phyloP scores from a whole-genome alignment of 306 rosid species.

The Corylus heterophylla region DNA sequence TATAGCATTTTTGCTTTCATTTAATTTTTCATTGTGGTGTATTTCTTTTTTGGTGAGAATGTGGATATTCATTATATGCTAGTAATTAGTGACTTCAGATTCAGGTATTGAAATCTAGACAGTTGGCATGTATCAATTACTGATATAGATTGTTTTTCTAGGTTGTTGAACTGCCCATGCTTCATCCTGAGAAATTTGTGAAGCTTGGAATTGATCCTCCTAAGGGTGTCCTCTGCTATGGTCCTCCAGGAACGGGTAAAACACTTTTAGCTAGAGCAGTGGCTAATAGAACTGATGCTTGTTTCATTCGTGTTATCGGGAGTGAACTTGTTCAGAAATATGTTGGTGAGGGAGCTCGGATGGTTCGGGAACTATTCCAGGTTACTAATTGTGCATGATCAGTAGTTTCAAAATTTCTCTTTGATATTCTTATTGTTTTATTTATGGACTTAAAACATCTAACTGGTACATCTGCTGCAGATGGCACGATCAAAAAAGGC shows the following conservation, averaged over 20 bases:
- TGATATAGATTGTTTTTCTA: conserved; percentile 29
- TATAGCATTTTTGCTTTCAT: not conserved
- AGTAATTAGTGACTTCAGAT: not conserved
- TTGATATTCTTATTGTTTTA: conserved; percentile 13
- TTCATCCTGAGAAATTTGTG: conserved; percentile 97
- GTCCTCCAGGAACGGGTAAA: conserved; percentile 99
- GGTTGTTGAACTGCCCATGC: conserved; percentile 99
- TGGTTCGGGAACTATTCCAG: conserved; percentile 98
- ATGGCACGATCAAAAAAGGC: conserved; percentile 99
- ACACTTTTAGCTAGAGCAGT: conserved; percentile 99
- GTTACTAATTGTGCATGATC: conserved; percentile 31
- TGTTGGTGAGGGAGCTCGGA: conserved; percentile 98
- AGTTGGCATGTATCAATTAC: conserved; percentile 4
- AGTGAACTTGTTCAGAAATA: conserved; percentile 98
- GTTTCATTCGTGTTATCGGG: conserved; percentile 97
- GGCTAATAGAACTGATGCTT: conserved; percentile 98
- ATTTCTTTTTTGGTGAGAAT: not conserved
- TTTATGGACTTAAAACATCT: conserved; percentile 6
- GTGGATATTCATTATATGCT: not conserved
- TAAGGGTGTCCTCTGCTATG: conserved; percentile 98
- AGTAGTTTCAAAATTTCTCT: not conserved
- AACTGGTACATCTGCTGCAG: conserved; percentile 36
- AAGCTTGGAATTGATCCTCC: conserved; percentile 99
- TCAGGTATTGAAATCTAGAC: not conserved
- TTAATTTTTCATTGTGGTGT: not conserved